Percentiles rank a stretch among this genome's conserved stretches.
These are phyloP conservation scores for Claviceps arundinis DNA, from an alignment of 2,329 filamentous ascomycete genomes.

Conservation along the genomic window DNA sequence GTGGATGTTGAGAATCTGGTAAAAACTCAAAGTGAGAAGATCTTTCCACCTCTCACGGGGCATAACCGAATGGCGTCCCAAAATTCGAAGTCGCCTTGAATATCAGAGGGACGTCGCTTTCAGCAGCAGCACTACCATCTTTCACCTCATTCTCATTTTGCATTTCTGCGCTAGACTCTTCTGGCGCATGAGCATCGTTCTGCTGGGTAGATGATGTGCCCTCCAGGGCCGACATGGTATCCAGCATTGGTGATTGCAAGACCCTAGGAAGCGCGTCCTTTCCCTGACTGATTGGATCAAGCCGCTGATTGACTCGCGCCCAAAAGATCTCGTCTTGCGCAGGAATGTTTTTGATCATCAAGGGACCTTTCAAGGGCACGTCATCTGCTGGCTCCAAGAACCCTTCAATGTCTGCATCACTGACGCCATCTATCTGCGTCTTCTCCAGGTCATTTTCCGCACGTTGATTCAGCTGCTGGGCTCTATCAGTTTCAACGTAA, in stretches of 20 bases:
- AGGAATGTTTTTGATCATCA: constrained; percentile 42
- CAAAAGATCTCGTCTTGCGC: constrained; percentile 43
- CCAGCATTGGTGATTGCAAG: constrained; percentile 11
- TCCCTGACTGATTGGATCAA: constrained; percentile 34
- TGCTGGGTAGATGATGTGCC: background rate
- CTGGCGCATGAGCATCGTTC: constrained; percentile 11
- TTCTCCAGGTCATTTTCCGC: background rate
- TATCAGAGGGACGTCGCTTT: constrained; percentile 32
- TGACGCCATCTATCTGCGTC: background rate
- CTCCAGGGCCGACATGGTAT: constrained; percentile 1
- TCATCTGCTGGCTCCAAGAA: constrained; percentile 30
- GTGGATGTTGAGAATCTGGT: too few relatives aligned
- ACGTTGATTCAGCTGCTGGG: background rate
- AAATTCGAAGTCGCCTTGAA: constrained; percentile 33
- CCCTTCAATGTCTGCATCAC: constrained; percentile 11
- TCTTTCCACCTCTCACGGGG: background rate
- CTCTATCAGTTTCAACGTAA: background rate
- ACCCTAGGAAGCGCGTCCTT: constrained; percentile 34
- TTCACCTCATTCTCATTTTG: constrained; percentile 15
- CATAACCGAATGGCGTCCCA: constrained; percentile 30
- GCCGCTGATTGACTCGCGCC: constrained; percentile 34
- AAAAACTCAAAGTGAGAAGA: background rate
- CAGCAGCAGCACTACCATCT: constrained; percentile 15
- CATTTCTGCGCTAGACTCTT: constrained; percentile 1
- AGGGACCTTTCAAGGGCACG: constrained; percentile 33